These are phyloP conservation scores for Thoreauomyces humboldtii DNA, from an alignment of 192 early-diverging fungal species.

Conservation along the genomic window DNA sequence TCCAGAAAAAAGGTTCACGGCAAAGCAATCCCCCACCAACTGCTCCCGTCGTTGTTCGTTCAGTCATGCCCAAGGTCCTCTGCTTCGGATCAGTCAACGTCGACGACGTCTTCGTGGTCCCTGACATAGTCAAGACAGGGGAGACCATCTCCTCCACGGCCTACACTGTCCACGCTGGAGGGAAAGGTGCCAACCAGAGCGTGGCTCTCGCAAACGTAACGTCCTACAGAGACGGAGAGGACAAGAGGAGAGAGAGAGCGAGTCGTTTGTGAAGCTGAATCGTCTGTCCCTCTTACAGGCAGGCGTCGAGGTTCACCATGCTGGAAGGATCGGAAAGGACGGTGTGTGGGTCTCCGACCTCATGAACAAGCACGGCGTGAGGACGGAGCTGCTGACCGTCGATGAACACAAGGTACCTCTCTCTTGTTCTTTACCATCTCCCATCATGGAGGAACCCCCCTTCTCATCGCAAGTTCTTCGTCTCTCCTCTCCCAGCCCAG, in stretches of 20 bases:
- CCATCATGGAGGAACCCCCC: no score
- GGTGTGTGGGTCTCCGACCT: conserved; percentile 72
- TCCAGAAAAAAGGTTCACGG: no score
- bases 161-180: conserved; percentile 60
- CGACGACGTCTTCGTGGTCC: conserved; percentile 74
- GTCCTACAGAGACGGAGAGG: no score
- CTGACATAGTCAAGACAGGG: conserved; percentile 64
- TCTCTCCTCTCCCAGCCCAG: conserved; percentile 50
- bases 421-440: no score
- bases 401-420: conserved; percentile 33
- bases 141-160: conserved; percentile 49
- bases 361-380: conserved; percentile 62
- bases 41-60: no score
- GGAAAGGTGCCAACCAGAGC: conserved; percentile 88
- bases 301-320: conserved; percentile 65
- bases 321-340: conserved; percentile 81
- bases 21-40: no score
- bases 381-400: conserved; percentile 58
- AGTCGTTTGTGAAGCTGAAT: no score
- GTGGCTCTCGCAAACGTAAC: conserved; percentile 75
- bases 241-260: no score
- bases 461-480: no score
- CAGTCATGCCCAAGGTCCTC: conserved; percentile 27
- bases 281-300: conserved; percentile 37
- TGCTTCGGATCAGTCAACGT: conserved; percentile 76